Conservation (phyloP, 1,284 basidiomycete species). For the Anthracocystis panici-leucophaei region DNA sequence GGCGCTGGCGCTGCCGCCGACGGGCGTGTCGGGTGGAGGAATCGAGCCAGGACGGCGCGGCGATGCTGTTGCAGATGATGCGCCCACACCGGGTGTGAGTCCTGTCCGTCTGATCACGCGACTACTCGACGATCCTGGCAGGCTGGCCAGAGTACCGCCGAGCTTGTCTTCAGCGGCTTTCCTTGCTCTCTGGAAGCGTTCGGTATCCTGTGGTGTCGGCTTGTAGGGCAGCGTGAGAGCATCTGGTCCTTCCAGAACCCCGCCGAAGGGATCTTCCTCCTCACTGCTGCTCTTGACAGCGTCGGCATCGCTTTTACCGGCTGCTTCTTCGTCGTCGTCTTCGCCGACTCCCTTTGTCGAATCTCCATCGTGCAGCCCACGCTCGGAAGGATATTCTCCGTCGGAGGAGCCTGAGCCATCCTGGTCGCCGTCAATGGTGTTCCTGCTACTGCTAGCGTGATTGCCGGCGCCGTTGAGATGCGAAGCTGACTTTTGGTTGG, state of each 20-base stretch:
- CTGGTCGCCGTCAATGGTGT: constrained; percentile 16
- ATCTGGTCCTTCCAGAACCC: constrained; percentile 77
- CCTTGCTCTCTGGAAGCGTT: constrained; percentile 81
- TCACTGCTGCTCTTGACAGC: constrained; percentile 30
- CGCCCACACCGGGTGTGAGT: background rate
- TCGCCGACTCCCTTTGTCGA: constrained; percentile 26
- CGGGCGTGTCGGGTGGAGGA: constrained; percentile 21
- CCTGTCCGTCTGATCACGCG: constrained; percentile 24
- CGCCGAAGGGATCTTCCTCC: constrained; percentile 79
- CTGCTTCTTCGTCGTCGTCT: constrained; percentile 29
- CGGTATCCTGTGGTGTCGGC: constrained; percentile 78
- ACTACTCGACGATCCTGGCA: constrained; percentile 35
- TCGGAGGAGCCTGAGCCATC: constrained; percentile 35
- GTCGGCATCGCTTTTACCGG: constrained; percentile 21
- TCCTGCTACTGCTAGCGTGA: constrained; percentile 22
- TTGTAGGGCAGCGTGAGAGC: constrained; percentile 81
- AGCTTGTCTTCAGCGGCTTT: constrained; percentile 77
- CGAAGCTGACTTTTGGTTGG: constrained; percentile 13
- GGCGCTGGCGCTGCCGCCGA: constrained; percentile 6
- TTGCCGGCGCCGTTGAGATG: constrained; percentile 13
- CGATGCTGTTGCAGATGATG: constrained; percentile 21
- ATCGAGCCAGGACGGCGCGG: constrained; percentile 20
- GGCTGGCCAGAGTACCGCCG: constrained; percentile 54
- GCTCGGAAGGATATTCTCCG: constrained; percentile 29
- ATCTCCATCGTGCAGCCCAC: constrained; percentile 21